Conservation (phyloP, 768 basidiomycete genomes). For the Nevesoporus exiguus region DNA sequence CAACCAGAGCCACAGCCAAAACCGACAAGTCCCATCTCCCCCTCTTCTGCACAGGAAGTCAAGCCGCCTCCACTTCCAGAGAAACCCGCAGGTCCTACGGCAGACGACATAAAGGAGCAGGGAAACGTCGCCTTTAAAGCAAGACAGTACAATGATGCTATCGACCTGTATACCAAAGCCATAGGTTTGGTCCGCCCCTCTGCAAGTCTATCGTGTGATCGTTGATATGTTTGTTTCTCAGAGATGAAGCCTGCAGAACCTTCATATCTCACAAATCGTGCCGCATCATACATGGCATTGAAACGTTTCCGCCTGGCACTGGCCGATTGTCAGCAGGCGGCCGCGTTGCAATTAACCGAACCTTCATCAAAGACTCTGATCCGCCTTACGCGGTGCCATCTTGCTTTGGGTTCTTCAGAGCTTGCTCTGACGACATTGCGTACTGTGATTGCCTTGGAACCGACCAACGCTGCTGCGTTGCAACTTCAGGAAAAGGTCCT, state of each 20-base stretch:
- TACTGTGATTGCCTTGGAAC: conserved; percentile 58
- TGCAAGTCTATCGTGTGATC: conserved; percentile 13
- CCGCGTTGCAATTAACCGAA: conserved; percentile 53
- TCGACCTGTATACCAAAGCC: conserved; percentile 71
- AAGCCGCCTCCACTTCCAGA: conserved; percentile 9
- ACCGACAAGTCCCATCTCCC: conserved; percentile 17
- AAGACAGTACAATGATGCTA: conserved; percentile 60
- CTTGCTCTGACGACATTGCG: conserved; percentile 67
- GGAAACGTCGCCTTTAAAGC: conserved; percentile 77
- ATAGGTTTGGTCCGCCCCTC: conserved; percentile 45
- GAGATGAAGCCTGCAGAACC: conserved; percentile 64
- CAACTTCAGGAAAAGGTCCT: conserved; percentile 61
- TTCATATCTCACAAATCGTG: conserved; percentile 80
- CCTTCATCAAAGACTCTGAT: conserved; percentile 77
- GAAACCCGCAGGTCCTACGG: conserved; percentile 35
- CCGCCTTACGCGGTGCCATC: conserved; percentile 79
- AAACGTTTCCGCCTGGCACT: conserved; percentile 75
- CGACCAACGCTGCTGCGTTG: conserved; percentile 54
- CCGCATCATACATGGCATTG: conserved; percentile 79
- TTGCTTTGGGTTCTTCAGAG: conserved; percentile 68
- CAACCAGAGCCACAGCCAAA: conserved; percentile 6
- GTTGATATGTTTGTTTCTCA: conserved; percentile 22
- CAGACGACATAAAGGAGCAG: conserved; percentile 64
- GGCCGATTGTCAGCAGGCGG: conserved; percentile 75
- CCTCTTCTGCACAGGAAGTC: conserved; percentile 10